These are phyloP conservation scores for Leccinum subfulvum DNA, from an alignment of 1,284 basidiomycete genomes.

Conservation along the genomic window DNA sequence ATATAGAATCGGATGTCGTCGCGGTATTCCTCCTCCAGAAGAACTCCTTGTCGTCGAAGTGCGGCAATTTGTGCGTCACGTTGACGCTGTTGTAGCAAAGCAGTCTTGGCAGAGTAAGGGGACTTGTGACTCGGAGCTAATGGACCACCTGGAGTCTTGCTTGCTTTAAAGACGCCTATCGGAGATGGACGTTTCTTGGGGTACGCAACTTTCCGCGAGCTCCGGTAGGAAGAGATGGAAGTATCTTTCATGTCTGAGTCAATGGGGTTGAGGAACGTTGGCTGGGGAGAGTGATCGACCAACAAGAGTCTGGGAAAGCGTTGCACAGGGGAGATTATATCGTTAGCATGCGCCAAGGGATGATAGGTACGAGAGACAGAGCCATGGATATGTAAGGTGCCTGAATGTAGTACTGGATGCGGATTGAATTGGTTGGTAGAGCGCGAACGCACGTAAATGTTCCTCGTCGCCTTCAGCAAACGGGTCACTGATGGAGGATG, in stretches of 20 bases:
- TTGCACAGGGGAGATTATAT: slow-evolving; percentile 14
- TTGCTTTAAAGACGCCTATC: slow-evolving; percentile 66
- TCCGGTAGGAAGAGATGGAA: slow-evolving; percentile 53
- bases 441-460: neutral
- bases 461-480: slow-evolving; percentile 7
- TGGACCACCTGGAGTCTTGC: slow-evolving; percentile 51
- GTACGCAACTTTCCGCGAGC: slow-evolving; percentile 63
- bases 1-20: slow-evolving; percentile 93
- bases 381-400: slow-evolving; percentile 17
- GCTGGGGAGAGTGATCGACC: slow-evolving; percentile 41
- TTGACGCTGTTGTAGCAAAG: slow-evolving; percentile 60
- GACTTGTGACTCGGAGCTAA: slow-evolving; percentile 53
- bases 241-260: slow-evolving; percentile 71
- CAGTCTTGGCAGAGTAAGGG: slow-evolving; percentile 61
- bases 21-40: slow-evolving; percentile 90
- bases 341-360: slow-evolving; percentile 20
- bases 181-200: slow-evolving; percentile 82
- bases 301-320: slow-evolving; percentile 40
- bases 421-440: neutral
- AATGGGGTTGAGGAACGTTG: slow-evolving; percentile 30
- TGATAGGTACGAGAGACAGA: slow-evolving; percentile 7
- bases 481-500: slow-evolving; percentile 9
- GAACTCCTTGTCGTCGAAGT: slow-evolving; percentile 64
- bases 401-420: slow-evolving; percentile 1
- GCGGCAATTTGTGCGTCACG: slow-evolving; percentile 67